Percentiles rank a stretch among this genome's conserved stretches.
These are phyloP conservation scores for Myxozyma mucilagina DNA, from an alignment of 805 yeast genomes.

Conservation along the genomic window DNA sequence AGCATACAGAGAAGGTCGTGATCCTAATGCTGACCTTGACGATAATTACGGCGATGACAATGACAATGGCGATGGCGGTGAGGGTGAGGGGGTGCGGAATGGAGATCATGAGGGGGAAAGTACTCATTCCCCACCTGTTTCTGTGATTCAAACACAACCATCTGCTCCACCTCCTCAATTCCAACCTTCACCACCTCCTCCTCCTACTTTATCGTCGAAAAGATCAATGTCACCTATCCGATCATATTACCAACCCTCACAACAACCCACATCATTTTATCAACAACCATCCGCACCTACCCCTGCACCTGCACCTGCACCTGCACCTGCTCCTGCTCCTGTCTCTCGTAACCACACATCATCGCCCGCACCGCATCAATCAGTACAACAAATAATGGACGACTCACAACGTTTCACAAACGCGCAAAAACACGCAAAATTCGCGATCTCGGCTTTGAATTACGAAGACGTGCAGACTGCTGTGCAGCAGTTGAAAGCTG, in stretches of 20 bases:
- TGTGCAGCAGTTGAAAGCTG: slow-evolving; percentile 52
- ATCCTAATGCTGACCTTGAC: slow-evolving; percentile 62
- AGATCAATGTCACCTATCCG: neutral
- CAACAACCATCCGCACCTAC: slow-evolving; percentile 12
- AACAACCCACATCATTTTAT: slow-evolving; percentile 18
- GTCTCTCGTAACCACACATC: slow-evolving; percentile 22
- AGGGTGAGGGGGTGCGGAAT: neutral
- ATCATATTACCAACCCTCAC: slow-evolving; percentile 6
- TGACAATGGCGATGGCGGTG: neutral
- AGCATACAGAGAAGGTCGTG: slow-evolving; percentile 50
- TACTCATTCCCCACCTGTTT: neutral
- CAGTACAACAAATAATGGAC: slow-evolving; percentile 38
- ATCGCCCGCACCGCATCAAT: slow-evolving; percentile 20
- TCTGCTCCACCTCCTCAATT: slow-evolving; percentile 4
- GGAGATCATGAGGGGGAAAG: neutral
- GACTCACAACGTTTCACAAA: slow-evolving; percentile 42
- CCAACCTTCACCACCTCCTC: neutral
- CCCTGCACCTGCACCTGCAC: slow-evolving; percentile 13
- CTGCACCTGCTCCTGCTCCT: slow-evolving; percentile 18
- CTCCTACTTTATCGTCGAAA: neutral
- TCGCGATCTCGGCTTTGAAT: slow-evolving; percentile 70
- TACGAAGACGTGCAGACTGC: slow-evolving; percentile 73
- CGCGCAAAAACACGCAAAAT: slow-evolving; percentile 66
- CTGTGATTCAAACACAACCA: neutral
- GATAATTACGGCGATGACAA: slow-evolving; percentile 45